These are phyloP conservation scores for Podaxis sp. DNA, from an alignment of 768 basidiomycete genomes.

Conservation along the genomic window DNA sequence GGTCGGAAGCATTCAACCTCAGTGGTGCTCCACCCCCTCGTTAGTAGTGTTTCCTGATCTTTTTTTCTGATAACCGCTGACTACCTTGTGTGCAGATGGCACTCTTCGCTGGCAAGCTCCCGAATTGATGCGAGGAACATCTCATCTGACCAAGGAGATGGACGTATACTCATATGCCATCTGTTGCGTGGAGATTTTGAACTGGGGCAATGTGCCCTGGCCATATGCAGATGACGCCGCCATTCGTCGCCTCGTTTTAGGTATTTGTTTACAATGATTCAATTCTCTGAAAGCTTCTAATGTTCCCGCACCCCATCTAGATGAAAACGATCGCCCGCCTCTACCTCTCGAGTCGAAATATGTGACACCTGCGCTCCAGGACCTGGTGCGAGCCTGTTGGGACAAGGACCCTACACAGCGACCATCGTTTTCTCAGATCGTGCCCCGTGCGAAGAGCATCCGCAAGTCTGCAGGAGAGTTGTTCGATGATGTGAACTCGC, in stretches of 20 bases:
- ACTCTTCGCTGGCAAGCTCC: conserved; percentile 72
- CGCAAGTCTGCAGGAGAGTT: conserved; percentile 25
- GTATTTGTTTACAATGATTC: conserved; percentile 26
- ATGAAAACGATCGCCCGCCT: conserved; percentile 45
- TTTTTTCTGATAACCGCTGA: conserved; percentile 1
- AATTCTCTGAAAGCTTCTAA: conserved; percentile 10
- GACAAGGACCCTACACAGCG: conserved; percentile 44
- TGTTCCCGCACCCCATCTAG: conserved; percentile 23
- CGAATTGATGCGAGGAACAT: conserved; percentile 50
- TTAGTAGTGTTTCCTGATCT: conserved; percentile 25
- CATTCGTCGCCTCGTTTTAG: conserved; percentile 46
- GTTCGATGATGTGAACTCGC: conserved; percentile 21
- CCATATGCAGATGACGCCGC: conserved; percentile 42
- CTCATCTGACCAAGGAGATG: conserved; percentile 44
- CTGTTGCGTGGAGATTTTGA: conserved; percentile 57
- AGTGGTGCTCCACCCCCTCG: conserved; percentile 47
- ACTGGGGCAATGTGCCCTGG: conserved; percentile 62
- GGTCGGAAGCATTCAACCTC: conserved; percentile 60
- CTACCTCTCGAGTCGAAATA: conserved; percentile 36
- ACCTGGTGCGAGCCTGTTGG: conserved; percentile 52
- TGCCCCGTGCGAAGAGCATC: conserved; percentile 39
- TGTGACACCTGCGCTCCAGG: conserved; percentile 31
- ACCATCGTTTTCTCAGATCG: conserved; percentile 48
- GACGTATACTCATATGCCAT: conserved; percentile 74
- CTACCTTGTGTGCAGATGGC: conserved; percentile 36